A percentile compares a stretch with the other conserved stretches of the same genome.
Conservation (phyloP, 495 filamentous ascomycete genomes). For the Bacidia gigantensis region DNA sequence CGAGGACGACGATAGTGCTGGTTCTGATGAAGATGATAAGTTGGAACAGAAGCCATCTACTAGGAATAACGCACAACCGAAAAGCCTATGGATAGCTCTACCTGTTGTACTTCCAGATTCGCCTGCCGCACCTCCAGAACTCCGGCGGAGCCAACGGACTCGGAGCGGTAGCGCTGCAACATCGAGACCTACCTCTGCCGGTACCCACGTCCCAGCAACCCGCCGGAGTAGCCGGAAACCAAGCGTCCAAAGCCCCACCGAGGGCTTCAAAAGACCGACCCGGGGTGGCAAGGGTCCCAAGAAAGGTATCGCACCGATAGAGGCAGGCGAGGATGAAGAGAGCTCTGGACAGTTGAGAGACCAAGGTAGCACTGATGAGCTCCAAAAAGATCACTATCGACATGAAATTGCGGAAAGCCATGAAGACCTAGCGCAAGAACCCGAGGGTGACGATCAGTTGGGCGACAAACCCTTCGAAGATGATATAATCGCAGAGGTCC, state of each 20-base stretch:
- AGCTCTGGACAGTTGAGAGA: constrained; percentile 28
- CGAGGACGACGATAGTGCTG: constrained; percentile 18
- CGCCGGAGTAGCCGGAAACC: constrained; percentile 46
- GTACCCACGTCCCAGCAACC: constrained; percentile 21
- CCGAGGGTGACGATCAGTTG: constrained; percentile 18
- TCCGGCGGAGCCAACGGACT: constrained; percentile 27
- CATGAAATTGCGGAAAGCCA: constrained; percentile 18
- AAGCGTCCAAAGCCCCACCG: constrained; percentile 49
- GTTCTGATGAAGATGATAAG: constrained; percentile 12
- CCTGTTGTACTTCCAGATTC: not conserved
- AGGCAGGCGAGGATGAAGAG: constrained; percentile 47
- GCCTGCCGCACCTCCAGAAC: constrained; percentile 8
- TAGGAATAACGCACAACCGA: constrained; percentile 24
- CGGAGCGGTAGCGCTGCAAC: constrained; percentile 30
- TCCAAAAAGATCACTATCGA: constrained; percentile 16
- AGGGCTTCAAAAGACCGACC: constrained; percentile 32
- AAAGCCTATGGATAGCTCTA: not conserved
- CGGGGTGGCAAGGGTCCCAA: constrained; percentile 52
- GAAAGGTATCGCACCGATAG: constrained; percentile 33
- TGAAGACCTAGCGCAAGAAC: constrained; percentile 25
- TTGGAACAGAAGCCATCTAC: constrained; percentile 16
- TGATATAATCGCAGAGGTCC: constrained; percentile 19
- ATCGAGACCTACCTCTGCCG: constrained; percentile 23
- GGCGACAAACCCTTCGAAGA: constrained; percentile 30
- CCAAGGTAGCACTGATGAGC: constrained; percentile 25